A percentile compares a stretch with the other conserved stretches of the same genome.
These are phyloP conservation scores for Delonix regia DNA, from an alignment of 306 rosid species.

Conservation along the genomic window DNA sequence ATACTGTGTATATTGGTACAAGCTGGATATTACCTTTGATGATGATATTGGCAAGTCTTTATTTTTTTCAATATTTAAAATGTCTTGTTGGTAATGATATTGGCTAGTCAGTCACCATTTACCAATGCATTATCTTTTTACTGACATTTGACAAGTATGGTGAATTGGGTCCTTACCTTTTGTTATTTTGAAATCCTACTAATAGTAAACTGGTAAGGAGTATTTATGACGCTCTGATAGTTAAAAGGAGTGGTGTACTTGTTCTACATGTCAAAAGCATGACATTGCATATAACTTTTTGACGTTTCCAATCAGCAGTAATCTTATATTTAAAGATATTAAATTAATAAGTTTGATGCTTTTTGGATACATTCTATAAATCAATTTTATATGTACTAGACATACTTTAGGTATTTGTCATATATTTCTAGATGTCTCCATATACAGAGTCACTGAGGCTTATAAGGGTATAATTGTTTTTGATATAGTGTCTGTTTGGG, in stretches of 20 bases:
- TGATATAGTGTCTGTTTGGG: not conserved
- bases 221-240: not conserved
- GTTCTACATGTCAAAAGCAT: not conserved
- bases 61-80: not conserved
- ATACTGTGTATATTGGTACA: not conserved
- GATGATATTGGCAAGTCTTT: constrained; percentile 8
- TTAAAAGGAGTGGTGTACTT: not conserved
- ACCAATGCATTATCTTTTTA: not conserved
- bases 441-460: not conserved
- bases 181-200: not conserved
- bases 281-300: not conserved
- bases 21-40: constrained; percentile 14
- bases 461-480: not conserved
- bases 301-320: not conserved
- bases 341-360: not conserved
- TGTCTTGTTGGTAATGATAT: not conserved
- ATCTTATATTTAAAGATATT: not conserved
- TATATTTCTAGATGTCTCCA: not conserved
- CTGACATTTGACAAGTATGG: too few species aligned
- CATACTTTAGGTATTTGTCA: not conserved
- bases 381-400: not conserved
- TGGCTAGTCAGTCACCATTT: not conserved
- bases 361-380: not conserved
- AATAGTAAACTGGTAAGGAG: not conserved
- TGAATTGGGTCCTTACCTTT: not conserved